phyloP scores from a whole-genome alignment of 169 alveolate genomes.

The Theileria parva region DNA sequence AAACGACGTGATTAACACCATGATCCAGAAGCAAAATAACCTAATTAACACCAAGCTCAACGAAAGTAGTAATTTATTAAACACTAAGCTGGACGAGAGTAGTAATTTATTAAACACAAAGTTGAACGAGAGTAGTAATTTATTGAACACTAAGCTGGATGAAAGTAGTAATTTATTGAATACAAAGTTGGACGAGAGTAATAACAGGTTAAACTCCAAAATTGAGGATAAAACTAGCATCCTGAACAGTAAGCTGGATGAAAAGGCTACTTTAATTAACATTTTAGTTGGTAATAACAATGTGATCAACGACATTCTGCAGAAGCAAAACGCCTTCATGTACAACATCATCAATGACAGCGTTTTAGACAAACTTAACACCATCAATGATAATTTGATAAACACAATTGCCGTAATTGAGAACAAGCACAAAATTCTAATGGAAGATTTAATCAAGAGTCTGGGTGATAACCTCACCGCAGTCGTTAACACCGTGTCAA shows the following conservation, averaged over 20 bases:
- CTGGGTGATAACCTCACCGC: constrained; percentile 34
- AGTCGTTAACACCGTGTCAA: constrained; percentile 14
- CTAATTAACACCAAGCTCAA: neutral
- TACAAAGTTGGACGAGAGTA: neutral
- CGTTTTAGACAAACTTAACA: neutral
- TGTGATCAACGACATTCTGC: neutral
- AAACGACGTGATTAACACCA: neutral
- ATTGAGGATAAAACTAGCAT: neutral
- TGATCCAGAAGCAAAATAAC: constrained; percentile 8
- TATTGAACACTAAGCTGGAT: neutral
- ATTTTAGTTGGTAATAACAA: neutral
- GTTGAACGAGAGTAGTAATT: neutral
- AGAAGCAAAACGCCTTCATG: constrained; percentile 9
- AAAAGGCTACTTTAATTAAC: neutral
- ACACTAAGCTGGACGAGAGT: neutral
- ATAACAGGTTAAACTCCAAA: constrained; percentile 25
- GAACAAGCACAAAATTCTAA: neutral
- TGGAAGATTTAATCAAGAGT: constrained; percentile 26
- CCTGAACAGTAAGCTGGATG: constrained; percentile 2
- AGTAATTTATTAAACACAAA: constrained; percentile 15
- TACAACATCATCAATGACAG: neutral
- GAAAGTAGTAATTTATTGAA: constrained; percentile 1
- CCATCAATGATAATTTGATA: neutral
- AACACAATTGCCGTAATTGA: constrained; percentile 2
- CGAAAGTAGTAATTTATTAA: neutral